Evolutionary conservation across 106 monocot species (phyloP).

Genomic region (Allium cepa): DNA sequence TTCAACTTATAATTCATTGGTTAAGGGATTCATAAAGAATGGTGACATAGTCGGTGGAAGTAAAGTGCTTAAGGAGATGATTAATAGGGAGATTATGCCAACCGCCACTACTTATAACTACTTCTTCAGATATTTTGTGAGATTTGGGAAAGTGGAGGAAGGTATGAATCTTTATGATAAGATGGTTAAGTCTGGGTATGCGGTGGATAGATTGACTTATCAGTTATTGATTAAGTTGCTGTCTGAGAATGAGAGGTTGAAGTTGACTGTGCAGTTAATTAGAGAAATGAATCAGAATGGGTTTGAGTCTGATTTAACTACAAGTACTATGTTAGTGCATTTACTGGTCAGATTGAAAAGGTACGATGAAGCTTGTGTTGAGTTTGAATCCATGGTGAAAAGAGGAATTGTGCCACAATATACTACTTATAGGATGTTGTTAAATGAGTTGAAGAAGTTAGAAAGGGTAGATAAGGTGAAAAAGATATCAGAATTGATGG

Average conservation of each 20-base stretch:
- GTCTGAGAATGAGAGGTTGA: slow-evolving; percentile 43
- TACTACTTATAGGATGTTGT: slow-evolving; percentile 50
- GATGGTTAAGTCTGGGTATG: slow-evolving; percentile 55
- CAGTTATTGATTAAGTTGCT: slow-evolving; percentile 63
- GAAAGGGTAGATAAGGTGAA: slow-evolving; percentile 1
- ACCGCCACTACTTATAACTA: slow-evolving; percentile 77
- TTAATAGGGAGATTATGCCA: slow-evolving; percentile 48
- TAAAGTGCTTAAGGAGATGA: slow-evolving; percentile 61
- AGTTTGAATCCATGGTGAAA: slow-evolving; percentile 69
- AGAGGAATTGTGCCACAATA: slow-evolving; percentile 70
- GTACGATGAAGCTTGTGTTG: slow-evolving; percentile 60
- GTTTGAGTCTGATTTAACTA: slow-evolving; percentile 55
- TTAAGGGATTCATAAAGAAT: slow-evolving; percentile 78
- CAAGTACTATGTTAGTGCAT: slow-evolving; percentile 46
- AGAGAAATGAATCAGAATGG: slow-evolving; percentile 65
- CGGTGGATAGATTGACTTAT: slow-evolving; percentile 43
- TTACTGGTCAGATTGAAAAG: slow-evolving; percentile 43
- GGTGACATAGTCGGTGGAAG: slow-evolving; percentile 56
- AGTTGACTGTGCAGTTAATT: slow-evolving; percentile 48
- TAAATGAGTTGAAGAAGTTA: slow-evolving; percentile 33
- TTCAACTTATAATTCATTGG: slow-evolving; percentile 74
- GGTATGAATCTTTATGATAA: slow-evolving; percentile 72
- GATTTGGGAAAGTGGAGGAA: slow-evolving; percentile 44
- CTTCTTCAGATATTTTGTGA: slow-evolving; percentile 66
- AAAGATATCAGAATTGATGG: slow-evolving; percentile 39